Percentiles rank a stretch among this genome's conserved stretches.
Conservation (phyloP, 2,329 filamentous ascomycete genomes). For the Nemania bipapillata region DNA sequence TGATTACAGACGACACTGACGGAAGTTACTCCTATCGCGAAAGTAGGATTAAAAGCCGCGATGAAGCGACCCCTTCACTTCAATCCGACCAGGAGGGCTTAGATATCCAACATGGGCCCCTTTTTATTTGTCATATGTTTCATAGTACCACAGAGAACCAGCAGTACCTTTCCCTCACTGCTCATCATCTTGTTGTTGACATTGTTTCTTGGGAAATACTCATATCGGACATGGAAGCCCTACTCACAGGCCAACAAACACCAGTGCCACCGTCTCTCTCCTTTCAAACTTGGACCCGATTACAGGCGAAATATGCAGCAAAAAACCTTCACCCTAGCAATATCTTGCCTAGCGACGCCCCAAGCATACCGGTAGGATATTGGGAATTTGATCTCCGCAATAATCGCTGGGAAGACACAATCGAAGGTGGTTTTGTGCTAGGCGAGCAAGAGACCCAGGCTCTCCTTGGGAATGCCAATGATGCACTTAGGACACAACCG, state of each 20-base stretch:
- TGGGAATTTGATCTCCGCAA: slow-evolving; percentile 3
- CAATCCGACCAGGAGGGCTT: slow-evolving; percentile 17
- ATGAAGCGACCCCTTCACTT: slow-evolving; percentile 15
- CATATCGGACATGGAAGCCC: slow-evolving; percentile 12
- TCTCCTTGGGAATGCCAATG: slow-evolving; percentile 21
- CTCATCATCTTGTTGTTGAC: slow-evolving; percentile 33
- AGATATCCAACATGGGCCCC: slow-evolving; percentile 26
- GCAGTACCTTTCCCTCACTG: slow-evolving; percentile 12
- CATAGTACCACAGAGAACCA: background rate
- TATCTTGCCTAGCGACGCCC: background rate
- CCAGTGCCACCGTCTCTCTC: slow-evolving; percentile 8
- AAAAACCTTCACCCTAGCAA: slow-evolving; percentile 10
- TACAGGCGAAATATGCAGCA: slow-evolving; percentile 24
- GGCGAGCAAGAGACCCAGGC: background rate
- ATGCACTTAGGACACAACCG: slow-evolving; percentile 50
- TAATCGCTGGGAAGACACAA: slow-evolving; percentile 7
- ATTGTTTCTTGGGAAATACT: slow-evolving; percentile 29
- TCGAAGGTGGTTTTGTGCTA: slow-evolving; percentile 13
- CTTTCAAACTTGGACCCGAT: slow-evolving; percentile 25
- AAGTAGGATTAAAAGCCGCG: background rate
- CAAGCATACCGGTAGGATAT: background rate
- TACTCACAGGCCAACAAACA: background rate
- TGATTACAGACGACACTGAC: background rate
- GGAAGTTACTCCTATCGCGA: slow-evolving; percentile 9
- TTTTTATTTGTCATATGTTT: slow-evolving; percentile 8